Evolutionary conservation across 352 stramenopile species (phyloP), one percentile per base, ranked within the genome.

Genomic region (Phytopythium vexans): DNA sequence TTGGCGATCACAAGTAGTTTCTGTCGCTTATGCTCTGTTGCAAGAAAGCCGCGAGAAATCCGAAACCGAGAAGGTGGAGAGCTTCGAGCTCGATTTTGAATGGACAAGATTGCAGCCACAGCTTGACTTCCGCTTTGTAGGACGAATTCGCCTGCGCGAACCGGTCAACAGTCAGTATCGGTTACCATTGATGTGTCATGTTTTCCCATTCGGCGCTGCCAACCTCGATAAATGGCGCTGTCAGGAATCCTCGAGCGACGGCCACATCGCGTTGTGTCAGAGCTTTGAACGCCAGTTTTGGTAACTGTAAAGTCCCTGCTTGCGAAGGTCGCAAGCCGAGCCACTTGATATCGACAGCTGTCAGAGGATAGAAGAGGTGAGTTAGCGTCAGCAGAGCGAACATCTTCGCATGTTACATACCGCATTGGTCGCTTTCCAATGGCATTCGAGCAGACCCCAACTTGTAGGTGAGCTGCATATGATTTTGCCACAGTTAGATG

Each of bases 311-410:
- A 5, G 32, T 9, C 48, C 51, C 44, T n/a, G 86, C 55, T 62
- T 97, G 79, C 12, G 82, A 95, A 11, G 93, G 93, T 31, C 88
- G 79, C 39, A 98, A 66, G 8, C 94, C 94, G 51, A 98, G 67
- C 94, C 94, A 98, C 62, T 91, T 74, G 10, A 98, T 89, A 57
- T 87, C 86, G 45, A 77, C 84, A 16, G 69, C 77, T 89, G 45
- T 8, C 35, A 40, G 36, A 44, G 11, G 14, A 50, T 37, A 42
- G 15, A 46, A 31, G 21, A 42, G 27, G 38, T 54, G 12, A 52
- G 21, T 27, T 33, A 12, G 35, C 11, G 49, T 42, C 50, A 12
- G 8, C 33, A 41, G 15, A 36, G 14, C 21, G 8, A 50, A 12
- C 21, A 37, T 9, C 12, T 9, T 4, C 10, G 5, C 32, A 5